These are phyloP conservation scores for Pogostemon cablin DNA, from an alignment of 257 asterid species.

Conservation along the genomic window DNA sequence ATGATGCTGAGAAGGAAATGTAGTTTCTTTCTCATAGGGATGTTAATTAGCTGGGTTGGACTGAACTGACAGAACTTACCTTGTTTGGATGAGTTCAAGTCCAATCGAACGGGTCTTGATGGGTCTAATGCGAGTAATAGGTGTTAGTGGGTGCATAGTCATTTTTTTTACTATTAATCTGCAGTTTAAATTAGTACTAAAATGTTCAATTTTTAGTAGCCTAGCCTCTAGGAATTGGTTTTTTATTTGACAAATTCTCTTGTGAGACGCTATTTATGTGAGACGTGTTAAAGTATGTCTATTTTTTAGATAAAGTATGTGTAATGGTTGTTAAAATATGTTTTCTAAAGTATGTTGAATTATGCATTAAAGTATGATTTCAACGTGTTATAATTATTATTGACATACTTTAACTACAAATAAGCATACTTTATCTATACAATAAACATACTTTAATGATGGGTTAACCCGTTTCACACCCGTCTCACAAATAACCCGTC, in stretches of 20 bases:
- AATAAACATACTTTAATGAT: too few relatives aligned
- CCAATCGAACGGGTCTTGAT: not conserved
- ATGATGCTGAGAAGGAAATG: constrained; percentile 14
- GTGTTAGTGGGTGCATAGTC: not conserved
- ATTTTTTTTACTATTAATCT: not conserved
- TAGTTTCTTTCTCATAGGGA: not conserved
- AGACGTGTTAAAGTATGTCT: too few relatives aligned
- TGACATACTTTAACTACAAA: too few relatives aligned
- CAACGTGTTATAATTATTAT: too few relatives aligned
- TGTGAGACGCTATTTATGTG: too few relatives aligned
- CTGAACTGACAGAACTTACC: not conserved
- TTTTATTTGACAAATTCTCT: not conserved
- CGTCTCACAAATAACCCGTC: too few relatives aligned
- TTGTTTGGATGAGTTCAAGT: not conserved
- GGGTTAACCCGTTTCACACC: too few relatives aligned
- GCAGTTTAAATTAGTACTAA: not conserved
- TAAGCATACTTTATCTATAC: too few relatives aligned
- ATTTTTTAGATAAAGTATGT: too few relatives aligned
- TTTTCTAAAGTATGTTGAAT: too few relatives aligned
- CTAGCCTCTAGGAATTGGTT: not conserved
- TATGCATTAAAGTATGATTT: too few relatives aligned
- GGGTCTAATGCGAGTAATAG: not conserved
- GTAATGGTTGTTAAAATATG: too few relatives aligned
- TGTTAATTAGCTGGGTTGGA: not conserved
- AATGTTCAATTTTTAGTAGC: not conserved